These are phyloP conservation scores for Orychophragmus violaceus DNA, from an alignment of 345 rosid genomes.

Conservation along the genomic window DNA sequence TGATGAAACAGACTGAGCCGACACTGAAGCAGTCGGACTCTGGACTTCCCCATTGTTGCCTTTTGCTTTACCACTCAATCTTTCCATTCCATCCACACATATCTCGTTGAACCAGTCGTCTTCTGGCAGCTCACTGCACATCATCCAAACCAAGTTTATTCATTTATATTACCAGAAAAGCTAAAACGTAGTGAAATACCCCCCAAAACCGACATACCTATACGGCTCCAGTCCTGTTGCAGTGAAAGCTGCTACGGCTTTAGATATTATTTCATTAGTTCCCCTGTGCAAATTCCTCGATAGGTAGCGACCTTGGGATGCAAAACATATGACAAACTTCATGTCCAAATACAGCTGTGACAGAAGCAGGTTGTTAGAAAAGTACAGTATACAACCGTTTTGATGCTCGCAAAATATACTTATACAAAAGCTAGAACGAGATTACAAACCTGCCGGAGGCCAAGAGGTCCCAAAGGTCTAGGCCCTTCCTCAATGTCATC, in stretches of 20 bases:
- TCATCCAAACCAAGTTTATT: conserved; percentile 2
- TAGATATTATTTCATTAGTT: conserved; percentile 79
- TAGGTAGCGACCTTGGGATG: conserved; percentile 94
- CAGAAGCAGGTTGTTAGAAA: conserved; percentile 7
- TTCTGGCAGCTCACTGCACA: conserved; percentile 70
- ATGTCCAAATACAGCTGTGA: conserved; percentile 89
- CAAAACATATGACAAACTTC: conserved; percentile 90
- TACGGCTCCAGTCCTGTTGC: conserved; percentile 91
- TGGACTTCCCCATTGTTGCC: conserved; percentile 65
- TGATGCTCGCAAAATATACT: background rate
- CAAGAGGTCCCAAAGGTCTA: conserved; percentile 83
- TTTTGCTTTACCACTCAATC: conserved; percentile 78
- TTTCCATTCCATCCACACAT: conserved; percentile 76
- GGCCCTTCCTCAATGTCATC: conserved; percentile 98
- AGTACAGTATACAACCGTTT: background rate
- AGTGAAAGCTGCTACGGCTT: conserved; percentile 73
- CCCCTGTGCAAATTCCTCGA: conserved; percentile 87
- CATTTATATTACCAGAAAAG: background rate
- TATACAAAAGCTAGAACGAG: conserved; percentile 12
- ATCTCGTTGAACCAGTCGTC: conserved; percentile 88
- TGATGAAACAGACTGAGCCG: conserved; percentile 94
- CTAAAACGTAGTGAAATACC: background rate
- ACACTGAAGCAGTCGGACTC: conserved; percentile 97
- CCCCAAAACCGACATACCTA: conserved; percentile 42
- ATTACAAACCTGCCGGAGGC: conserved; percentile 67